Evolutionary conservation across 2,329 filamentous ascomycete species (phyloP), one percentile per base, ranked within the genome.

Genomic region (Neonectria coccinea): DNA sequence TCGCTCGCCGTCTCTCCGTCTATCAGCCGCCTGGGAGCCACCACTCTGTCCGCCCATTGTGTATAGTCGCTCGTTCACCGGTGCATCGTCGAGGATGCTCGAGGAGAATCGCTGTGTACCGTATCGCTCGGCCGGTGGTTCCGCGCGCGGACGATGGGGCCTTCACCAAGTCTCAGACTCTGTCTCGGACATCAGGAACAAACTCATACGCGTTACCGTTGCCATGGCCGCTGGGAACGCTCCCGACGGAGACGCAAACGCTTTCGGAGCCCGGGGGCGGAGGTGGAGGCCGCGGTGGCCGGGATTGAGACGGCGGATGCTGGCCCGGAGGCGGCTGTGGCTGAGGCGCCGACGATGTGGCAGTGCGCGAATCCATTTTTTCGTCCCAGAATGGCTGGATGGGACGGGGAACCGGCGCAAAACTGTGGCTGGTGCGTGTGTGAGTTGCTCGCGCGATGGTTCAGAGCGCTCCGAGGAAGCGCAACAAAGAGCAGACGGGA

Each of bases 1-100:
- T 18, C 22, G 9, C 18, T 36, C 9, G 10, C 39, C 53, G 9
- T 29, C 53, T 4, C 8, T 33, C 29, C 11, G 16, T 50, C 48
- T 51, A 11, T 22, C 29, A n/a, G 18, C 29, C n/a, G 3, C 11
- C n/a, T 51, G n/a, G 3, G 11, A 29, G 10, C 10, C 9, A 14
- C 29, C 18, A 12, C 41, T 20, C 11, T 29, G 12, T 4, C 29
- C 44, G 12, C 1, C 9, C 31, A 18, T 20, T 22, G 27, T 39
- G 44, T 42, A 1, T 11, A 62, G 16, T 27, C 59, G 53, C 18
- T 56, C 59, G 45, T 36, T 62, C 18, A 62, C 53, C 14, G 59
- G 53, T n/a, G 27, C 45, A 36, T 16, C 11, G 39, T 25, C 48
- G 7, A 20, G 18, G 27, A 27, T 22, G 36, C 45, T 56, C 18